phyloP scores from a whole-genome alignment of 768 basidiomycete species.

The Baorangia bicolor region DNA sequence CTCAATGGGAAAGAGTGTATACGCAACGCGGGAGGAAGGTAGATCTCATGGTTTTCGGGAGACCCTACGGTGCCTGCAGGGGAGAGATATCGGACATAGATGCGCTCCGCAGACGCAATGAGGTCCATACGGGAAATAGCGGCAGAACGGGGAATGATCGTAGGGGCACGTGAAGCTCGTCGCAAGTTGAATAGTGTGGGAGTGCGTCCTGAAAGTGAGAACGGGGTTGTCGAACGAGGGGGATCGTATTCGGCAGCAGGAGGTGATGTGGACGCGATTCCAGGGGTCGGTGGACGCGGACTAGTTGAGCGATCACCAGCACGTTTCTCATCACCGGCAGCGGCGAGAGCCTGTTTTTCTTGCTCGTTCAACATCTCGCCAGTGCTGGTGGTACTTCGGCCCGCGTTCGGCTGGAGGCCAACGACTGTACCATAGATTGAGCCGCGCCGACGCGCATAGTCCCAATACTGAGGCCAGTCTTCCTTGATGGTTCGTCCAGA shows the following conservation, averaged over 20 bases:
- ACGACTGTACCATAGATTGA: constrained; percentile 93
- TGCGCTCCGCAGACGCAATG: constrained; percentile 92
- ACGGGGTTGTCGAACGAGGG: constrained; percentile 75
- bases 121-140: constrained; percentile 90
- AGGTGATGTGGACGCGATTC: constrained; percentile 46
- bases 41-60: constrained; percentile 94
- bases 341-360: constrained; percentile 65
- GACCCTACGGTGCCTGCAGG: constrained; percentile 74
- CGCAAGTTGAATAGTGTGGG: constrained; percentile 73
- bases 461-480: constrained; percentile 99
- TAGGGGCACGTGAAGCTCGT: constrained; percentile 87
- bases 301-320: constrained; percentile 57
- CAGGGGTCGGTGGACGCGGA: constrained; percentile 49
- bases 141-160: constrained; percentile 87
- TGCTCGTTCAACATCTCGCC: constrained; percentile 66
- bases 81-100: constrained; percentile 91
- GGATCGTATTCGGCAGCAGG: constrained; percentile 46
- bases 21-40: constrained; percentile 90
- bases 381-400: constrained; percentile 81
- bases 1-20: constrained; percentile 88
- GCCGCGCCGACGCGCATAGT: constrained; percentile 87
- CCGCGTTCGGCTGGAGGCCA: constrained; percentile 58
- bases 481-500: constrained; percentile 91
- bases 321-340: constrained; percentile 43
- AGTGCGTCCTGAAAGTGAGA: constrained; percentile 72